Conservation (phyloP, 225 moss, liverwort and hornwort species). For the Straminergon stramineum region DNA sequence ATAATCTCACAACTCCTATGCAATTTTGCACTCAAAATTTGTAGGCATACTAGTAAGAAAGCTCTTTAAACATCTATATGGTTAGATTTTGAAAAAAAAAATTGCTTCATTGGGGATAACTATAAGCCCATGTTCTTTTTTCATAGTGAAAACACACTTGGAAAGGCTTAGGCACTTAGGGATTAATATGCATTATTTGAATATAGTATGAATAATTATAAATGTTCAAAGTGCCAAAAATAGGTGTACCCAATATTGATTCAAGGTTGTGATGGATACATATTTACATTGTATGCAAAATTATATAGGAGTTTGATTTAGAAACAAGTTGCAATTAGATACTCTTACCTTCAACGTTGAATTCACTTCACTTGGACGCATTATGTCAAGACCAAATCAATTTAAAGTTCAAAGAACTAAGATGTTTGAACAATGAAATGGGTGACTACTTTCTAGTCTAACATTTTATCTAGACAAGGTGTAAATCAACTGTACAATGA, state of each 20-base stretch:
- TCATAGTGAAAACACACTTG: no score
- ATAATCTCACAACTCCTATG: no score
- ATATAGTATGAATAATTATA: no score
- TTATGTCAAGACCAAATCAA: rapidly evolving
- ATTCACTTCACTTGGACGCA: neutral
- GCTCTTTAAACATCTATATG: no score
- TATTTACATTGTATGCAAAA: neutral
- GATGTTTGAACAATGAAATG: neutral
- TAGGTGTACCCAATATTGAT: neutral
- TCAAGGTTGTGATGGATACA: neutral
- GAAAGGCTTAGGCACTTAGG: no score
- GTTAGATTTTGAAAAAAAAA: no score
- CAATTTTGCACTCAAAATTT: no score
- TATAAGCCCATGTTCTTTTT: no score
- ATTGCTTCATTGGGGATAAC: no score
- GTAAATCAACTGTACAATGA: neutral
- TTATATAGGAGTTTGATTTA: rapidly evolving
- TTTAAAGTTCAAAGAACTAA: neutral
- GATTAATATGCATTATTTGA: neutral
- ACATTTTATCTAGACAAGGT: neutral
- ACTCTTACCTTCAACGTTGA: neutral
- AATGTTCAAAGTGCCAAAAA: neutral
- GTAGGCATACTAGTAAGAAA: no score
- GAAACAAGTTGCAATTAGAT: neutral
- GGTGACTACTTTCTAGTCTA: neutral